These are phyloP conservation scores for Licmophora abbreviata DNA, from an alignment of 108 stramenopile genomes.

Conservation along the genomic window DNA sequence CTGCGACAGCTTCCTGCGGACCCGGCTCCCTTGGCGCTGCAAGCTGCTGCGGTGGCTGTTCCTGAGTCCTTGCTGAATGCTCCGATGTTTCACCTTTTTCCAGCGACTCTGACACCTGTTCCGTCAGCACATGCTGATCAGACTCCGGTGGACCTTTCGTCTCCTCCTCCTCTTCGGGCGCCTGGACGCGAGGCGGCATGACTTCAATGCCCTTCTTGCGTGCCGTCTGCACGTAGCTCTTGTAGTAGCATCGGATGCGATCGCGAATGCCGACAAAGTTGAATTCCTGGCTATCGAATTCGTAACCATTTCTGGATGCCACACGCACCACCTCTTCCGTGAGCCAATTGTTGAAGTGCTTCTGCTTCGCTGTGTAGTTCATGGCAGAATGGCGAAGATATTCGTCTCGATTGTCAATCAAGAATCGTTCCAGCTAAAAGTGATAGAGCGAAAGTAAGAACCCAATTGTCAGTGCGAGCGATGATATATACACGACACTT, in stretches of 20 bases:
- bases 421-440: slow-evolving; percentile 72
- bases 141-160: too few species aligned
- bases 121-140: too few species aligned
- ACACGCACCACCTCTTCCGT: slow-evolving; percentile 66
- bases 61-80: too few species aligned
- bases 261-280: slow-evolving; percentile 82
- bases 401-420: slow-evolving; percentile 80
- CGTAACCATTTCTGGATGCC: slow-evolving; percentile 53
- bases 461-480: not conserved
- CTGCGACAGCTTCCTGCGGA: too few species aligned
- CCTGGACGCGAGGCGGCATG: too few species aligned
- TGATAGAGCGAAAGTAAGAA: slow-evolving; percentile 1
- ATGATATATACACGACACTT: not conserved
- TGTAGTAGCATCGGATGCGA: slow-evolving; percentile 85
- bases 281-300: slow-evolving; percentile 73
- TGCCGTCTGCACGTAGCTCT: slow-evolving; percentile 76
- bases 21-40: too few species aligned
- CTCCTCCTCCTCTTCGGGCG: too few species aligned
- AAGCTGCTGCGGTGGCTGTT: too few species aligned
- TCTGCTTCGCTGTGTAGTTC: slow-evolving; percentile 85
- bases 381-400: slow-evolving; percentile 75
- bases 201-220: slow-evolving; percentile 81
- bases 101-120: too few species aligned
- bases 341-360: slow-evolving; percentile 85
- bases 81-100: too few species aligned